Evolutionary conservation across 805 yeast genomes (phyloP), one percentile per base, ranked within the genome.

Genomic region (Kluyveromyces dobzhanskii): DNA sequence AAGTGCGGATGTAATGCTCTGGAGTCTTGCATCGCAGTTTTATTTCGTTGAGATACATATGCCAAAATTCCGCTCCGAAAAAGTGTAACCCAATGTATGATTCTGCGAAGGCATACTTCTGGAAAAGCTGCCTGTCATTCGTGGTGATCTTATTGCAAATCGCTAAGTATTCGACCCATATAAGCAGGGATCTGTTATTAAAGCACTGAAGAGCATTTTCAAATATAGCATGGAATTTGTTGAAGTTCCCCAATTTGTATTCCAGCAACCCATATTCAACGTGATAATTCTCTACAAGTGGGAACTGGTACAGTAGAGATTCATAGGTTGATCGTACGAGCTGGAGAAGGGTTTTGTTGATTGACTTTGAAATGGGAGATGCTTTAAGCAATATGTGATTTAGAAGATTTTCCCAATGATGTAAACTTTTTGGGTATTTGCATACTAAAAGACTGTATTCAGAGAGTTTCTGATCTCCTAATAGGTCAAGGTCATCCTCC

Each of bases 21-120:
- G 43, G 46, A 0, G 50, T 39, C 9, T 31, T 41, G 31, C 57
- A 48, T 27, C 61, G 46, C 33, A 43, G 41, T 25, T 39, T 33
- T 4, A 58, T 23, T 33, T 56, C 62, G 9, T 54, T 45, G 21
- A 61, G 38, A 35, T 61, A 61, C 32, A 61, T 21, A 21, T 50
- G 52, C 65, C 65, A 61, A 45, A 59, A 61, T 29, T 56, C 62
- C 12, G 61, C 61, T 38, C 58, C 49, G 38, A 46, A 49, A 32
- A 48, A 61, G 48, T 61, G 65, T 40, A 56, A 40, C 2, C 64
- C 64, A 37, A 61, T 52, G 38, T 42, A 47, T 4, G 37, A 18
- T 33, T 59, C 65, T 2, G 65, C 65, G 9, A 19, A 35, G 37
- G 56, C 56, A 37, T 59, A 60, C 32, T 51, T 53, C 29, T 49